Evolutionary conservation across 106 monocot genomes (phyloP), one percentile per base, ranked within the genome.

Genomic region (Agapanthus africanus): DNA sequence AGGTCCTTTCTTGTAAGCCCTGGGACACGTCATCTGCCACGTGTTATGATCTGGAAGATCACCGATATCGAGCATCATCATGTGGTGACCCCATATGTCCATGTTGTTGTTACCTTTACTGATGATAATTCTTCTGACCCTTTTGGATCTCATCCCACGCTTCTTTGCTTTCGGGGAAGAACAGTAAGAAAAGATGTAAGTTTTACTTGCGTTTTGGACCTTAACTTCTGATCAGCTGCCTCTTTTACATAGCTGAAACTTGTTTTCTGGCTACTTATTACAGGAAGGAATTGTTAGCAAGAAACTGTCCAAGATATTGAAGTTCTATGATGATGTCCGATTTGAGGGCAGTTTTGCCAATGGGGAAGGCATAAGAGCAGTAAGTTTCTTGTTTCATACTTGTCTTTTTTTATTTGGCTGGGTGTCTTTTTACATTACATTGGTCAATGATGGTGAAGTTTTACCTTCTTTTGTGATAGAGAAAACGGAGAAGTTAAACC

Each of bases 121-220:
- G 78, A 89, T 71, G 91, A 91, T 69, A 72, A 82, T 46, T 62
- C 71, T 68, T 35, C 80, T 42, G 80, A 97, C 16, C 91, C 95
- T 37, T 97, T 84, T 80, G 80, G 74, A 54, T 91, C 84, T 15
- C 83, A 91, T 7, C 75, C 81, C n/a, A 97, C 91, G 11, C 84
- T 97, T 62, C 82, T 97, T 32, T 97, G 82, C 80, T 97, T 97
- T 68, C 85, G 88, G 27, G 95, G 95, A 39, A 84, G 95, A 78
- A 97, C 91, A 47, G 69, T 87, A 14, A 88, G 95, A 69, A 97
- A 97, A 89, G 95, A 83, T 79, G 95, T 70, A 30, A 75, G 68
- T 68, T 61, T 33, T 36, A 18, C 3, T 28, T 19, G 42, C 9
- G 21, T 68, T 47, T 8, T 49, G 18, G 7, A 34, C 33, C 19